A percentile compares a stretch with the other conserved stretches of the same genome.
Conservation (phyloP, 805 yeast species). For the Dipodascopsis uninucleata region DNA sequence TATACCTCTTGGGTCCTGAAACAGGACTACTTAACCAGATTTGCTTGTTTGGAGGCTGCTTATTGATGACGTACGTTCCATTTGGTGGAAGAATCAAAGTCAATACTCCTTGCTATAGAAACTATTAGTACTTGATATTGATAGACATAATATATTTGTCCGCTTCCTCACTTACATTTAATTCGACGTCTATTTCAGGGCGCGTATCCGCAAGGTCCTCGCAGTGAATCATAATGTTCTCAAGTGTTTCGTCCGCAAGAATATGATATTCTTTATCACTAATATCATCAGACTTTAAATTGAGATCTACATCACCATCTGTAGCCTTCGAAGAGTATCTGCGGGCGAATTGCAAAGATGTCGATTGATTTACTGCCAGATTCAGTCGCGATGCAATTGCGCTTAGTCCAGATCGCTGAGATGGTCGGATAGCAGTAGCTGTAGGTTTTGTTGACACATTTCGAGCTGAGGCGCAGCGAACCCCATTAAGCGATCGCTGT, state of each 20-base stretch:
- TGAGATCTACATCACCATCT: neutral
- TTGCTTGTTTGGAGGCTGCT: slow-evolving; percentile 96
- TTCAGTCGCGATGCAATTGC: no score
- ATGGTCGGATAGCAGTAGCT: no score
- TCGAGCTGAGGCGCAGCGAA: no score
- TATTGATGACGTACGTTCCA: slow-evolving; percentile 89
- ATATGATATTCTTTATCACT: slow-evolving; percentile 53
- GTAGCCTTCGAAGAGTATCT: neutral
- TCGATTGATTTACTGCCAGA: no score
- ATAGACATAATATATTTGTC: no score
- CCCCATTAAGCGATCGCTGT: no score
- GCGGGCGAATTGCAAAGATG: no score
- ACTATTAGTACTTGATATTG: neutral
- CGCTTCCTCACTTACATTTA: slow-evolving; percentile 52
- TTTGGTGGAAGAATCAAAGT: slow-evolving; percentile 63
- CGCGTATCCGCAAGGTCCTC: slow-evolving; percentile 62
- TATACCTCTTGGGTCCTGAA: slow-evolving; percentile 74
- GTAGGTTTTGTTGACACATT: no score
- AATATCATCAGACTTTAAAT: slow-evolving; percentile 22
- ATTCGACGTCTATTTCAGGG: slow-evolving; percentile 68
- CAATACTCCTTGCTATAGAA: slow-evolving; percentile 69
- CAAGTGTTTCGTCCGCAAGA: slow-evolving; percentile 65
- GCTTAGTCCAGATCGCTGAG: no score
- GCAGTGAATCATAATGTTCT: slow-evolving; percentile 58
- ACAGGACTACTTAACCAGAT: slow-evolving; percentile 93